Evolutionary conservation across 2,329 filamentous ascomycete genomes (phyloP), one percentile per base, ranked within the genome.

Genomic region (Trichothecium sympodiale): DNA sequence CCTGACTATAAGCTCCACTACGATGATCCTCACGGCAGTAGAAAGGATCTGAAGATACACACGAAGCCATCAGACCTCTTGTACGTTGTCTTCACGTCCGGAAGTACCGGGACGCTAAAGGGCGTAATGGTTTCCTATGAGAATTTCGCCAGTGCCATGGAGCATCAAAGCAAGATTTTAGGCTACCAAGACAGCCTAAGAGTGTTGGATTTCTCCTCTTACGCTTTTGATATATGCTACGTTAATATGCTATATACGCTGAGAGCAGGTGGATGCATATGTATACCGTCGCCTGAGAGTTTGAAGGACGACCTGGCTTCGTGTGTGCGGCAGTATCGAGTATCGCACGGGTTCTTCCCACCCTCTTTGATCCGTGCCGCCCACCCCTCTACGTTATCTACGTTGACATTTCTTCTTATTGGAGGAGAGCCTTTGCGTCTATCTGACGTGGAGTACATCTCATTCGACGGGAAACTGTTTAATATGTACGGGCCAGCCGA

Each of bases 331-430:
- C n/a, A n/a, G n/a, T n/a, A n/a, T n/a, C n/a, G n/a, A n/a, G n/a
- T n/a, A n/a, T n/a, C n/a, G n/a, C n/a, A n/a, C n/a, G n/a, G n/a
- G n/a, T n/a, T n/a, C n/a, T n/a, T n/a, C n/a, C n/a, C n/a, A n/a
- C n/a, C n/a, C n/a, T n/a, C n/a, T n/a, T n/a, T n/a, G n/a, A n/a
- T n/a, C n/a, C n/a, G n/a, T n/a, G n/a, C n/a, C n/a, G n/a, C n/a
- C n/a, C n/a, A n/a, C n/a, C n/a, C n/a, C n/a, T n/a, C n/a, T n/a
- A n/a, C n/a, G n/a, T n/a, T n/a, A n/a, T n/a, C 56, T 2, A 55
- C 69, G 10, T 57, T 64, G 31, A 64, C 65, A 4, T 53, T 70
- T 2, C 61, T 63, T 2, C 54, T 71, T 1, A 67, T 65, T n/a
- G n/a, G n/a, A 9, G 69, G 69, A 9, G 69, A 73, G 46, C 36